Evolutionary conservation across 345 rosid species (phyloP), one percentile per base, ranked within the genome.

Genomic region (Carallia pectinifolia): DNA sequence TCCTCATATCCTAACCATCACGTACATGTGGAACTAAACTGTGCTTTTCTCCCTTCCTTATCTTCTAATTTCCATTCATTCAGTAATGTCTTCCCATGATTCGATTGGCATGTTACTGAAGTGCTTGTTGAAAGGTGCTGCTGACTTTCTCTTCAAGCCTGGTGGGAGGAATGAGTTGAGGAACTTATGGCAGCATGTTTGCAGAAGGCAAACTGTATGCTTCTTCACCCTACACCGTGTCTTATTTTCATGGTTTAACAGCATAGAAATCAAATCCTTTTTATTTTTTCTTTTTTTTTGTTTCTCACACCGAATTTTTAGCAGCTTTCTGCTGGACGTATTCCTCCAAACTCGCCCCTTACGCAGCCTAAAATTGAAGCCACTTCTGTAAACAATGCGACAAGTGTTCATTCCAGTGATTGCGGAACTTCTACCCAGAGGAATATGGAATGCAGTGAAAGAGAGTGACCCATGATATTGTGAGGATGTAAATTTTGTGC

Each of bases 81-180:
- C 71, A 90, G 96, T 90, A 87, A 90, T 90, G 90, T 90, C 92
- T 18, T 81, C 88, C 0, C 73, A 85, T 6, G 92, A 90, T 81
- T 85, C 92, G 16, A 74, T 88, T 67, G 77, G 81, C 70, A 78
- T 78, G 79, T 90, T 90, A 33, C 81, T 86, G 66, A 90, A 90
- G 77, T 88, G 96, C 83, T 85, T 90, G 92, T 70, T 88, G 7
- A 85, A 80, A 81, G 96, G 96, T 53, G 93, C 96, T 58, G 91
- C 87, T 70, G 96, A 88, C 73, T 90, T 85, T 81, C 85, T 90
- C 3, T 75, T 88, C 52, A 90, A 90, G 79, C 96, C 96, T 44
- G 72, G 88, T 66, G 79, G 96, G 80, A 88, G 83, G 69, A 90
- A 90, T 77, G 96, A 88, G 72, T 70, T 90, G 81, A 86, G 78